Evolutionary conservation across 164 flowering plant genomes (phyloP), one percentile per base, ranked within the genome.

Genomic region (Berberis vulgaris): DNA sequence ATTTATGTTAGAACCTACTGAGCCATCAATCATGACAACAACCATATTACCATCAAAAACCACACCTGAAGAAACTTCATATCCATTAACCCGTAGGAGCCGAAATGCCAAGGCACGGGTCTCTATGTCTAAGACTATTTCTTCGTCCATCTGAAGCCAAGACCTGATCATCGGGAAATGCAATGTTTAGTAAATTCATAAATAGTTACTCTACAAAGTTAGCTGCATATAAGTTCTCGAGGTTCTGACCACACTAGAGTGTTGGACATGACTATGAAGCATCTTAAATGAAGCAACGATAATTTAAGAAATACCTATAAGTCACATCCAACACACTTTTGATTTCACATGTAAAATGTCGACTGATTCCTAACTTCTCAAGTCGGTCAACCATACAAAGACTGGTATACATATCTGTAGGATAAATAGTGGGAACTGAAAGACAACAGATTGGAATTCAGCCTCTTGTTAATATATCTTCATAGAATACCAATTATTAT

Each of bases 371-470:
- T 79, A 88, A 72, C 58, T 71, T 85, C 67, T 82, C 74, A 57
- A 86, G 80, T 67, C 42, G 72, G 55, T 87, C 96, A 60, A 89
- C 77, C 86, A 86, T 69, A 59, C 61, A 72, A 7, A 92, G 85
- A 40, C 74, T 82, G 26, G 72, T 73, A 76, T 83, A 77, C 65
- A 74, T 62, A 60, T 86, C 80, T 10, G 82, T 58, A 44, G 98
- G 98, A 75, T 87, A 80, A 68, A 78, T 65, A 9, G 91, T 76
- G 44, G 97, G 98, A 75, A 93, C 98, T 93, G 90, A 69, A 77
- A 49, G 55, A 10, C 7, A 60, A 45, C 7, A 7, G n/a, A 45
- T 6, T 41, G 43, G 7, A 45, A 40, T 10, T 26, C 43, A 45
- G 2, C 7, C 10, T 47, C 10, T 2, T 47, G 50, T 47, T 7